Evolutionary conservation across 768 basidiomycete genomes (phyloP), one percentile per base, ranked within the genome.

Genomic region (Gloeopeniophorella convolvens): DNA sequence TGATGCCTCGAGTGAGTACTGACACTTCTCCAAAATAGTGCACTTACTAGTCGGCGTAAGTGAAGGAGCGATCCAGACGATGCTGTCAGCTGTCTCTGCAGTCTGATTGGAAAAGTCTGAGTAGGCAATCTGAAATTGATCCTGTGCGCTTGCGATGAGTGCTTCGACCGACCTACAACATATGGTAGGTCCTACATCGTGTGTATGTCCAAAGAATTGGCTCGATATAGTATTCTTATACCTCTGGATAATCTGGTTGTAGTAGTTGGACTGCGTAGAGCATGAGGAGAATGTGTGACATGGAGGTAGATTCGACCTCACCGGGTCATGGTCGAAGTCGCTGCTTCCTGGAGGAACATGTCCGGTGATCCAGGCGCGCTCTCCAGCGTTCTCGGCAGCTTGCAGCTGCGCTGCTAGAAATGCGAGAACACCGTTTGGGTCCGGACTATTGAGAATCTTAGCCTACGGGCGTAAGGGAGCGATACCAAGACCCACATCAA

Each of bases 181-280:
- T 37, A 9, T 12, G 11, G 12, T 8, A n/a, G 15, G 16, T 54
- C 65, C 48, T 42, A 72, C 73, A 47, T 69, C 58, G 54, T 79
- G 79, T 13, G 70, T 79, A 53, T 83, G 81, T 3, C 82, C 82
- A 57, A 76, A 82, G 61, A 83, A 81, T 50, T 78, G 77, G 1
- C 66, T 79, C 4, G 78, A 76, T 46, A 83, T 79, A 5, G 76
- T 79, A 48, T 74, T 69, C 50, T 71, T 71, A 60, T 81, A 84
- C 5, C 81, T 70, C 51, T 79, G 76, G 27, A 83, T 65, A 48
- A 82, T 69, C 62, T 84, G 80, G 59, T 80, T 69, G 42, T 78
- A 82, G 60, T 80, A 81, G 54, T 80, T 78, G 1, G 80, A 80
- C 76, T 81, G 55, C 26, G n/a, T n/a, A n/a, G n/a, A n/a, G n/a